These are phyloP conservation scores for Croton setiger DNA, from an alignment of 441 rosid species.

Conservation along the genomic window DNA sequence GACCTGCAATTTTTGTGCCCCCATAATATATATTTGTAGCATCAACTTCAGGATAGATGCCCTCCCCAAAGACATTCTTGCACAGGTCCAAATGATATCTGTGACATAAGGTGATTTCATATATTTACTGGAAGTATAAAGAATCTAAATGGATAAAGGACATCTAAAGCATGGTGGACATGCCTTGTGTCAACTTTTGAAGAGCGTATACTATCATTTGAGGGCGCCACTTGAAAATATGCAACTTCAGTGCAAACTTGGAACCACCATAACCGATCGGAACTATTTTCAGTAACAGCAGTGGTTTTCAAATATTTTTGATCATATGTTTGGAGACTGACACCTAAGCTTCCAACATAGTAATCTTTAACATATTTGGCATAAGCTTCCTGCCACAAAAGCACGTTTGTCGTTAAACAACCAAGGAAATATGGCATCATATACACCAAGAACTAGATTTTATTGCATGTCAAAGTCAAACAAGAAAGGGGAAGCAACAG, in stretches of 20 bases:
- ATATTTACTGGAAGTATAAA: not conserved
- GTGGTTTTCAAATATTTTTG: conserved; percentile 59
- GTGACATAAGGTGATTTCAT: conserved; percentile 11
- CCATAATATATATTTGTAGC: conserved; percentile 84
- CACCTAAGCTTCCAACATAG: conserved; percentile 46
- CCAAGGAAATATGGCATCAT: not conserved
- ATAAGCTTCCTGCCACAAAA: conserved; percentile 56
- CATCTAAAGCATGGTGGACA: conserved; percentile 17
- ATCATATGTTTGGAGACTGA: conserved; percentile 44
- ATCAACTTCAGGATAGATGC: conserved; percentile 77
- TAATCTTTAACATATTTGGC: conserved; percentile 63
- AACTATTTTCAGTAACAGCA: conserved; percentile 36
- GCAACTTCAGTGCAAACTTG: conserved; percentile 98
- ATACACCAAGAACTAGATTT: not conserved
- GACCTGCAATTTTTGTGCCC: conserved; percentile 80
- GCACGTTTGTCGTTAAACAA: conserved; percentile 7
- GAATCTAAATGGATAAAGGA: not conserved
- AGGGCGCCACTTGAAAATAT: conserved; percentile 93
- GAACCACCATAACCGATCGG: conserved; percentile 92
- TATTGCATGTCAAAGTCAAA: not conserved
- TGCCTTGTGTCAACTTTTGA: conserved; percentile 74
- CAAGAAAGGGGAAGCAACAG: not conserved
- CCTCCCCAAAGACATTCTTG: conserved; percentile 73
- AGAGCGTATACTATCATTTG: conserved; percentile 83
- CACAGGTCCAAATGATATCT: conserved; percentile 93